Base-by-base conservation (phyloP, 2,329 filamentous ascomycete species). In the Aureobasidium subglaciale region DNA sequence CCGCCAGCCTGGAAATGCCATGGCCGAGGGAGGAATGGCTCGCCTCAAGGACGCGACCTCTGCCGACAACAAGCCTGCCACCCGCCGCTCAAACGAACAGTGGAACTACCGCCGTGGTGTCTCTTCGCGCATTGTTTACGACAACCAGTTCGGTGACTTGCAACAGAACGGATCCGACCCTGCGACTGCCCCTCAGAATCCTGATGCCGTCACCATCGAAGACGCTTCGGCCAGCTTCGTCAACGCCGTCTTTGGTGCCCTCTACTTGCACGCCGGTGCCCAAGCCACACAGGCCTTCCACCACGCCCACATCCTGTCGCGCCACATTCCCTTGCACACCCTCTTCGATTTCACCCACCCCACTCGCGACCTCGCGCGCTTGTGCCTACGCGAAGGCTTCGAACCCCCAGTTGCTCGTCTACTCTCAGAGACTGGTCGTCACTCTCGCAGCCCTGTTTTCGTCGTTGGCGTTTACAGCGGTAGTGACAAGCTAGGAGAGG, bases 401-500 rank as follows among this genome's bases (percentile, higher is more conserved):
- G 88, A 95, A 63, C 71, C 83, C 8, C 93, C 93, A 1, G 81
- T 96, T 24, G 93, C 93, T 15, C 83, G 91, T 56, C 81, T 99
- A 54, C 80, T 96, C 63, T 89, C 85, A 64, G 93, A 99, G 76
- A 97, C 93, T 3, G 93, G 93, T 68, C 84, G 93, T 57, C 71
- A 81, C 63, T 93, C 87, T 65, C 83, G 87, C 69, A 88, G 88
- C 58, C 92, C 93, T 15, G 93, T 99, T 15, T 97, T 86, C 66
- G 84, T 96, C 27, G 91, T 99, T 13, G 93, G 92, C 57, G 91
- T 99, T 59, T 99, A 87, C 75, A 95, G 88, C 62, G 93, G 92
- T 50, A 78, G 79, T 59, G 91, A 99, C 69, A 92, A 93, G 79
- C 78, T 99, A 38, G 93, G 92, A 56, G 92, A 99, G 75, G 93